Evolutionary conservation across 768 basidiomycete species (phyloP).

Genomic region (Clathrus columnatus): DNA sequence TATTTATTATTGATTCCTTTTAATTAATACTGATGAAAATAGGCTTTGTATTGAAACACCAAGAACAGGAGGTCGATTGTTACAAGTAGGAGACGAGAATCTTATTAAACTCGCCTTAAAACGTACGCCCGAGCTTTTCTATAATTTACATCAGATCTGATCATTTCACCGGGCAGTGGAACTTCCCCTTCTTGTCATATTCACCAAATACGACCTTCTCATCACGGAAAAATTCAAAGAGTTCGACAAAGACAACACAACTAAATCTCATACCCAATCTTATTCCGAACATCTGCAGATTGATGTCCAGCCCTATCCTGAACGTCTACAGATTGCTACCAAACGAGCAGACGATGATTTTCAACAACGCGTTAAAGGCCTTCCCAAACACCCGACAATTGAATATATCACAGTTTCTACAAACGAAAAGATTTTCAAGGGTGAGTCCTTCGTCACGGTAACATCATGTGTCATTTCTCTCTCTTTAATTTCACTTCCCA

Average conservation of each 20-base stretch:
- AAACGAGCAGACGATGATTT: no score
- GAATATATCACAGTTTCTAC: slow-evolving; percentile 10
- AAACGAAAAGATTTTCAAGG: no score
- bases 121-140: slow-evolving; percentile 9
- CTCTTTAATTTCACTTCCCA: no score
- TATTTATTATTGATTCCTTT: neutral
- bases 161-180: neutral
- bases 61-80: slow-evolving; percentile 16
- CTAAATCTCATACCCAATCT: no score
- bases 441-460: no score
- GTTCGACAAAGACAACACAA: no score
- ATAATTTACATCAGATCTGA: neutral
- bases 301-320: no score
- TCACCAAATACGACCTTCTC: slow-evolving; percentile 27
- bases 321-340: no score
- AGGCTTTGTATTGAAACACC: slow-evolving; percentile 28
- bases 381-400: no score
- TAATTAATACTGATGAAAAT: neutral
- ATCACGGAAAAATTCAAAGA: slow-evolving; percentile 8
- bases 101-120: slow-evolving; percentile 19
- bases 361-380: no score
- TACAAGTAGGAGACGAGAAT: slow-evolving; percentile 21
- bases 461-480: no score
- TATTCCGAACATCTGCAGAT: no score
- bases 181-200: slow-evolving; percentile 27